These are phyloP conservation scores for Brasilioporus rufonigricans DNA, from an alignment of 768 basidiomycete genomes.

Conservation along the genomic window DNA sequence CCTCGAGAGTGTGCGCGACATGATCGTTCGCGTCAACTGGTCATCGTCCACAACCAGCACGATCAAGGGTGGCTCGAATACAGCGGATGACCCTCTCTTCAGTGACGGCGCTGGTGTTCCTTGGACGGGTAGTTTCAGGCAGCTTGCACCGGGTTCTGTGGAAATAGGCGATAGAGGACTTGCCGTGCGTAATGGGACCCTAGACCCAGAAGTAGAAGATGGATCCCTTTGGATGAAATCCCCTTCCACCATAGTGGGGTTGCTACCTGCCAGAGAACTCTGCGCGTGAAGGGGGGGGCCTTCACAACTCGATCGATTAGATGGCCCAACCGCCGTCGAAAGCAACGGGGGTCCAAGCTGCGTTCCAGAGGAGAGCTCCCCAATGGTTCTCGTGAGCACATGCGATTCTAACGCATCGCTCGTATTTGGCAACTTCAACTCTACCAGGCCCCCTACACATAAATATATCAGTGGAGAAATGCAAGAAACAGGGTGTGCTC, in stretches of 20 bases:
- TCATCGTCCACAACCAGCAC: conserved; percentile 88
- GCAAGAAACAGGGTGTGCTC: background rate
- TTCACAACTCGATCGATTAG: background rate
- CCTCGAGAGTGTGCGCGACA: conserved; percentile 75
- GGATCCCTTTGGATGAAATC: background rate
- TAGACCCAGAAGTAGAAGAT: conserved; percentile 4
- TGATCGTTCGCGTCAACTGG: conserved; percentile 71
- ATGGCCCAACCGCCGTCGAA: conserved; percentile 1
- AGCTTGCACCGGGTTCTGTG: conserved; percentile 7
- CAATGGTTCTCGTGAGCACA: conserved; percentile 42
- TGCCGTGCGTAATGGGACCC: background rate
- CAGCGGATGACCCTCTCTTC: conserved; percentile 5
- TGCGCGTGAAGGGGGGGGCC: background rate
- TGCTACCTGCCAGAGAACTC: conserved; percentile 1
- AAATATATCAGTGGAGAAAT: background rate
- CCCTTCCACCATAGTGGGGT: conserved; percentile 3
- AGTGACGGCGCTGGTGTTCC: conserved; percentile 7
- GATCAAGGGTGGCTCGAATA: conserved; percentile 51
- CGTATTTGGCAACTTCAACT: conserved; percentile 45
- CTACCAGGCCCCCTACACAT: conserved; percentile 52
- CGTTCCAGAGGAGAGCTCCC: conserved; percentile 40
- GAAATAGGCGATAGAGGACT: conserved; percentile 1
- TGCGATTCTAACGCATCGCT: conserved; percentile 31
- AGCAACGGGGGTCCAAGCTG: conserved; percentile 26
- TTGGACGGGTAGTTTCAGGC: conserved; percentile 13